phyloP scores from a whole-genome alignment of 768 basidiomycete species.

The Boletus fagicola region DNA sequence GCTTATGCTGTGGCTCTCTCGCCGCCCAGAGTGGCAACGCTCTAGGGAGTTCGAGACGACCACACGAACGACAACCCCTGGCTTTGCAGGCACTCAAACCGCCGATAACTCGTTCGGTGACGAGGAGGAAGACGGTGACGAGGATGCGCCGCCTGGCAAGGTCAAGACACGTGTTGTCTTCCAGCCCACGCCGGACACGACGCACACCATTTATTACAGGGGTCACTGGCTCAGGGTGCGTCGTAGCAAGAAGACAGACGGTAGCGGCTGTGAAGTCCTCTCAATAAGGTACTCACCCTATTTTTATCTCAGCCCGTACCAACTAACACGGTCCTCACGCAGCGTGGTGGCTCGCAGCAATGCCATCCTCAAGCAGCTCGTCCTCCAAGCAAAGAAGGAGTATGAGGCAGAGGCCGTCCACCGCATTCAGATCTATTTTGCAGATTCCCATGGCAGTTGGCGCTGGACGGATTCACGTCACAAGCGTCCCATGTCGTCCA shows the following conservation, averaged over 20 bases:
- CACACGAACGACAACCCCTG: constrained; percentile 66
- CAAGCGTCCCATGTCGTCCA: constrained; percentile 85
- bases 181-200: constrained; percentile 85
- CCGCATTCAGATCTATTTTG: constrained; percentile 86
- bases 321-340: constrained; percentile 16
- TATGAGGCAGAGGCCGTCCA: constrained; percentile 87
- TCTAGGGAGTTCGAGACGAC: constrained; percentile 89
- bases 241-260: constrained; percentile 65
- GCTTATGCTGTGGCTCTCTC: constrained; percentile 88
- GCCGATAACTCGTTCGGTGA: constrained; percentile 57
- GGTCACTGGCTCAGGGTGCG: constrained; percentile 82
- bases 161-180: constrained; percentile 81
- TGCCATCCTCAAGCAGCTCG: constrained; percentile 82
- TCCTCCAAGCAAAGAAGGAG: constrained; percentile 85
- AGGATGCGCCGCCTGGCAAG: constrained; percentile 51
- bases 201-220: constrained; percentile 84
- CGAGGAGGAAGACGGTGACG: constrained; percentile 46
- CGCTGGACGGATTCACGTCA: constrained; percentile 84
- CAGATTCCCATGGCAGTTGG: constrained; percentile 86
- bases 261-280: constrained; percentile 68
- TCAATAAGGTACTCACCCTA: constrained; percentile 59
- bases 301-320: constrained; percentile 12
- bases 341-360: constrained; percentile 84
- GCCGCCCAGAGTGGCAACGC: constrained; percentile 84
- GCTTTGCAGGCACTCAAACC: constrained; percentile 45